These are phyloP conservation scores for Aphanoascus verrucosus DNA, from an alignment of 2,329 filamentous ascomycete species.

Conservation along the genomic window DNA sequence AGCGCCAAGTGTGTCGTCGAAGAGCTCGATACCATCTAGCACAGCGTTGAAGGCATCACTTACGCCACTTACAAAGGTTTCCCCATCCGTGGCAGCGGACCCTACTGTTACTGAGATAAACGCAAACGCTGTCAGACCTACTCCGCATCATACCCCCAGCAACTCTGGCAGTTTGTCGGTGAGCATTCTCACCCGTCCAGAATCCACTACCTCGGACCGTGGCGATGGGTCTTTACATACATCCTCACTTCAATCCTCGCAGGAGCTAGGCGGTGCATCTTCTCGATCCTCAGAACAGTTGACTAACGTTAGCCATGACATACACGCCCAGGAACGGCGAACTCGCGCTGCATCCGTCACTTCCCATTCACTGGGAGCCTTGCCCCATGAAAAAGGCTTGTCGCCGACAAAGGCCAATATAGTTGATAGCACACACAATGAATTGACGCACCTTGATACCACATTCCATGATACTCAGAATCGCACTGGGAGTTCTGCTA, in stretches of 20 bases:
- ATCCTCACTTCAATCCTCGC: conserved; percentile 25
- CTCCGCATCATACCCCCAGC: conserved; percentile 22
- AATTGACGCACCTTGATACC: conserved; percentile 22
- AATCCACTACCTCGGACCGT: conserved; percentile 23
- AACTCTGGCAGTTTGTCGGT: conserved; percentile 25
- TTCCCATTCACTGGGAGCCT: not conserved
- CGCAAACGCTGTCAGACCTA: conserved; percentile 29
- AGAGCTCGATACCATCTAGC: conserved; percentile 30
- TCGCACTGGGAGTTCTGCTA: conserved; percentile 24
- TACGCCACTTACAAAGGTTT: conserved; percentile 28
- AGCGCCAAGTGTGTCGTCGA: conserved; percentile 34
- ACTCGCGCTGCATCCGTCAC: conserved; percentile 1
- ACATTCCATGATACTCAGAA: conserved; percentile 21
- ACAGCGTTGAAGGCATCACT: conserved; percentile 31
- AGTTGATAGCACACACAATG: conserved; percentile 22
- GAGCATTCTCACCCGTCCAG: conserved; percentile 24
- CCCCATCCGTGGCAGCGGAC: conserved; percentile 31
- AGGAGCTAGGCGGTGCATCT: conserved; percentile 21
- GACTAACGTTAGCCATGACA: conserved; percentile 15
- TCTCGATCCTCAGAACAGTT: conserved; percentile 29
- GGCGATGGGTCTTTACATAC: conserved; percentile 24
- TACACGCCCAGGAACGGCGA: not conserved
- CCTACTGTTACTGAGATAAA: conserved; percentile 38
- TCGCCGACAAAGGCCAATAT: conserved; percentile 11
- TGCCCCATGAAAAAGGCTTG: conserved; percentile 13